These are phyloP conservation scores for Aureobasidium mangrovei DNA, from an alignment of 2,329 filamentous ascomycete genomes.

Conservation along the genomic window DNA sequence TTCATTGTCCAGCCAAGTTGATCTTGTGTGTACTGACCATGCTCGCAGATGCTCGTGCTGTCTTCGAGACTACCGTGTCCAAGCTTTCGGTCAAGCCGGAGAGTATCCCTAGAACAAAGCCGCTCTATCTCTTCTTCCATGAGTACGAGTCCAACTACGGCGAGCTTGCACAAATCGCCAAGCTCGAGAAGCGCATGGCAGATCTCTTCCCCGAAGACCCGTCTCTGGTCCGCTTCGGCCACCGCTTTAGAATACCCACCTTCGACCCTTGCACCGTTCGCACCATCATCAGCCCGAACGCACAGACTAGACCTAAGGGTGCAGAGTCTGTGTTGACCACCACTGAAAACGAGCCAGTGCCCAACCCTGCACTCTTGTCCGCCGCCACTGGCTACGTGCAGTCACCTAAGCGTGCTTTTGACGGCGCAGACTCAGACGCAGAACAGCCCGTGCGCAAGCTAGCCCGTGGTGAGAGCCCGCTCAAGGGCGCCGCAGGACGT, in stretches of 20 bases:
- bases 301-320: conserved; percentile 56
- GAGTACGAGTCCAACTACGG: conserved; percentile 92
- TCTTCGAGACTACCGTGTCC: conserved; percentile 90
- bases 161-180: conserved; percentile 80
- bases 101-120: conserved; percentile 64
- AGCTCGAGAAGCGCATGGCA: conserved; percentile 84
- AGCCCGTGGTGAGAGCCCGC: conserved; percentile 77
- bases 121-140: conserved; percentile 85
- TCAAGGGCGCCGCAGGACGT: conserved; percentile 83
- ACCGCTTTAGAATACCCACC: conserved; percentile 58
- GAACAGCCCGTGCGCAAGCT: conserved; percentile 75
- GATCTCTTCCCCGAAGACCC: conserved; percentile 90
- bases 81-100: conserved; percentile 71
- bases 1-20: conserved; percentile 16
- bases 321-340: conserved; percentile 6
- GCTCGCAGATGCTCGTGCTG: conserved; percentile 71
- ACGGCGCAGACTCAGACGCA: conserved; percentile 60
- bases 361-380: conserved; percentile 19
- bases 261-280: conserved; percentile 80
- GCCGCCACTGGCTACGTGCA: conserved; percentile 23
- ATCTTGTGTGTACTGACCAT: conserved; percentile 16
- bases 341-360: conserved; percentile 12
- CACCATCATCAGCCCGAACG: conserved; percentile 71
- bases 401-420: conserved; percentile 41
- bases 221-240: conserved; percentile 62